These are phyloP conservation scores for Desmodesmus armatus DNA, from an alignment of 139 green algal species.

Conservation along the genomic window DNA sequence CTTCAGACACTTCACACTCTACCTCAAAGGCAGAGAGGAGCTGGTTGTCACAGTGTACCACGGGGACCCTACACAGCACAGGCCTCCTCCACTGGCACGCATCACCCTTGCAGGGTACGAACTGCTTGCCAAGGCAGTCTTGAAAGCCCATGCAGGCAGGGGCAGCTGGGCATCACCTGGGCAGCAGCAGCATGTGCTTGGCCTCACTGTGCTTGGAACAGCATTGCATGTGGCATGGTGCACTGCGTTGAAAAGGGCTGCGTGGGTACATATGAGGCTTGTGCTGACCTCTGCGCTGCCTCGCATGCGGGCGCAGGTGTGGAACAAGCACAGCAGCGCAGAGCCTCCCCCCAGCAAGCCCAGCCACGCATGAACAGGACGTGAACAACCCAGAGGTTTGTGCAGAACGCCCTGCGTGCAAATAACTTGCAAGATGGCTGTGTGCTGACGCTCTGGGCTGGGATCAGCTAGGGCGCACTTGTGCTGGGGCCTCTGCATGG, in stretches of 20 bases:
- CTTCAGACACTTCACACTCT: conserved; percentile 70
- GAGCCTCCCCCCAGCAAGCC: conserved; percentile 64
- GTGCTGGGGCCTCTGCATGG: too few species aligned
- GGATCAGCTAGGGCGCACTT: too few species aligned
- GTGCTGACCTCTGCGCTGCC: too few species aligned
- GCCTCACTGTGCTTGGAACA: too few species aligned
- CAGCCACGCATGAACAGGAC: conserved; percentile 62
- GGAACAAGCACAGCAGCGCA: not conserved
- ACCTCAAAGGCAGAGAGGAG: conserved; percentile 75
- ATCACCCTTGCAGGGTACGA: conserved; percentile 23
- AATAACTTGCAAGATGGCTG: too few species aligned
- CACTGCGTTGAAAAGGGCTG: too few species aligned
- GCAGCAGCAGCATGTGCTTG: not conserved
- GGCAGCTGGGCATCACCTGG: not conserved
- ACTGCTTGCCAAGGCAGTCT: not conserved
- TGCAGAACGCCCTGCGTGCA: not conserved
- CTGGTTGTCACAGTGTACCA: conserved; percentile 67
- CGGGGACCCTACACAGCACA: not conserved
- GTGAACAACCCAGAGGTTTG: conserved; percentile 65
- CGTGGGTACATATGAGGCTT: too few species aligned
- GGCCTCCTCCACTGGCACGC: conserved; percentile 10
- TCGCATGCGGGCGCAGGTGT: too few species aligned
- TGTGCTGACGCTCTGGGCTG: too few species aligned
- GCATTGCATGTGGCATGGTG: too few species aligned
- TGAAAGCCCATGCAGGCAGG: not conserved